Evolutionary conservation across 2,329 filamentous ascomycete species (phyloP).

Genomic region (Colletotrichum paranaense): DNA sequence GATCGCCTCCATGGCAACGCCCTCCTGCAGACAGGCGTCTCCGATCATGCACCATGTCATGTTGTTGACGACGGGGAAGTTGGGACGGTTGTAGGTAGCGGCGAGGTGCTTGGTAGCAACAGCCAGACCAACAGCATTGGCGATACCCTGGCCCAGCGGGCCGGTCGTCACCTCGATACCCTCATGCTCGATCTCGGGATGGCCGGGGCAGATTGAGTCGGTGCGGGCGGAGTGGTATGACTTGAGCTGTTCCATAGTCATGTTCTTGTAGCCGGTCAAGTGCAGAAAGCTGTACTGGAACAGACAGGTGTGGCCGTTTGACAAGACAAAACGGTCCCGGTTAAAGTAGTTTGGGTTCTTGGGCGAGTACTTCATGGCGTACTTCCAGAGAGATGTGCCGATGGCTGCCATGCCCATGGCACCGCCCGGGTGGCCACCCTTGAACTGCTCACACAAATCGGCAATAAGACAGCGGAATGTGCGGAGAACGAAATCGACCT

Average conservation of each 20-base stretch:
- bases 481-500: conserved; percentile 56
- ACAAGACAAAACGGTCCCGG: conserved; percentile 71
- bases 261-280: conserved; percentile 62
- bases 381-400: conserved; percentile 70
- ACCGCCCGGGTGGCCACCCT: conserved; percentile 73
- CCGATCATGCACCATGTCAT: conserved; percentile 68
- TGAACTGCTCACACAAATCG: conserved; percentile 77
- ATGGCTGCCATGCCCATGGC: conserved; percentile 73
- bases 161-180: conserved; percentile 71
- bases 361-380: conserved; percentile 70
- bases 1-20: conserved; percentile 67
- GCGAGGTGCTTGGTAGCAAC: conserved; percentile 67
- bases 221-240: conserved; percentile 58
- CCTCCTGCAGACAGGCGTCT: conserved; percentile 69
- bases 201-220: conserved; percentile 64
- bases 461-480: conserved; percentile 73
- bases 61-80: conserved; percentile 60
- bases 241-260: conserved; percentile 68
- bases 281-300: conserved; percentile 67
- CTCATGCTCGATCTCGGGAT: conserved; percentile 68
- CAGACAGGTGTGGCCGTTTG: conserved; percentile 68
- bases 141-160: conserved; percentile 69
- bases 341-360: conserved; percentile 68
- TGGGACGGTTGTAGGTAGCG: conserved; percentile 63
- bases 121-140: conserved; percentile 69